Evolutionary conservation across 2,329 filamentous ascomycete genomes (phyloP), one percentile per base, ranked within the genome.

Genomic region (Gaeumannomyces sp.): DNA sequence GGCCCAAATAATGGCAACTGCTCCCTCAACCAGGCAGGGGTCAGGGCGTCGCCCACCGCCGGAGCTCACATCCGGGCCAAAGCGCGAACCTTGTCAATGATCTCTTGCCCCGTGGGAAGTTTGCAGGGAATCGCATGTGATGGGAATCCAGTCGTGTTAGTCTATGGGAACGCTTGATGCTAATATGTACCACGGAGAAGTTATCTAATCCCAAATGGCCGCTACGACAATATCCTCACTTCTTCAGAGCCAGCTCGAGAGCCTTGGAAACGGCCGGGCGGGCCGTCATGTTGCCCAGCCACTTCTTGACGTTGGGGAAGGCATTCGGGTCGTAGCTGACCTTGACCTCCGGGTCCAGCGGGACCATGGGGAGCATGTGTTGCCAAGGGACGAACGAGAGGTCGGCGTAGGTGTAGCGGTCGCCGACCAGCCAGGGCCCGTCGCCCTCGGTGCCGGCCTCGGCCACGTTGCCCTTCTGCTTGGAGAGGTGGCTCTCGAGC

Each of bases 251-350:
- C 6, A 53, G 22, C 4, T 57, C 28, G 19, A 63, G 16, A 19
- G 50, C 92, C 74, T 87, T 89, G 77, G 92, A 85, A n/a, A 93
- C 84, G 3, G 81, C 90, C 0, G 87, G 85, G 4, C 91, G 82
- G 68, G 84, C 80, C n/a, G 85, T 78, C 78, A 94, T 83, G 64
- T 81, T 81, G 70, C 89, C 84, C 68, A 92, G 83, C 92, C 92
- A 95, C 60, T 86, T 85, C 72, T 91, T 86, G 66, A 95, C 73
- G 62, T 83, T 74, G 4, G 91, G 90, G 77, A 92, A 95, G 67
- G 92, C 87, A 1, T 87, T 79, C 64, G 93, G 85, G 61, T 92
- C 85, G 57, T 45, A 35, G 8, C 38, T n/a, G 35, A 50, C 62
- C 28, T 59, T 59, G 10, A 25, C 57, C 8, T 31, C 45, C 22